These are phyloP conservation scores for Desmodesmus armatus DNA, from an alignment of 139 green algal genomes.

Conservation along the genomic window DNA sequence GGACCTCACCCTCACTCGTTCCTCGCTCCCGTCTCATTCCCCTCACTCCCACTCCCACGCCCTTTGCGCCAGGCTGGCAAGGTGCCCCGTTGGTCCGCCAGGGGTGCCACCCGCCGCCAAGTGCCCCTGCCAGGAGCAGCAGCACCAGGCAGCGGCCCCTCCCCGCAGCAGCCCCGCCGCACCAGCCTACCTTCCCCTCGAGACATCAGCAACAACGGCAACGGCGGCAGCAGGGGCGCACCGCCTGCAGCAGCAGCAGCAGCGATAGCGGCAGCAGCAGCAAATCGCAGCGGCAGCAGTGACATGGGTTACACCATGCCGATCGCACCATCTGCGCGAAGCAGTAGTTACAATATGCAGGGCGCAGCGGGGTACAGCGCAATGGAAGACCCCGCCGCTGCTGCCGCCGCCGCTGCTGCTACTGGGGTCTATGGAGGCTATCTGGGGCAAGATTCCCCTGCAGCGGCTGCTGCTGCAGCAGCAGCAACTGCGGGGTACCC, in stretches of 20 bases:
- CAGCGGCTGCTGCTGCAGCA: background rate
- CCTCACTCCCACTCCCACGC: background rate
- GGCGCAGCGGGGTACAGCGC: background rate
- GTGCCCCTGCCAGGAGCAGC: conserved; percentile 28
- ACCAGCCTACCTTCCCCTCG: background rate
- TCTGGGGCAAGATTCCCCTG: background rate
- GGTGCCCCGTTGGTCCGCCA: conserved; percentile 22
- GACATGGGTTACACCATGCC: background rate
- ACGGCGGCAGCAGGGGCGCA: background rate
- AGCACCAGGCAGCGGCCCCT: background rate
- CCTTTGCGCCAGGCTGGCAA: conserved; percentile 17
- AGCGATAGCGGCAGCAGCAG: background rate
- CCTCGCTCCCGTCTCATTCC: background rate
- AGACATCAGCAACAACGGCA: background rate
- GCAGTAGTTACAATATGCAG: background rate
- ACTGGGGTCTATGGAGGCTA: background rate
- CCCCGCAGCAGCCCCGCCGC: background rate
- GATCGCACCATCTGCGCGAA: background rate
- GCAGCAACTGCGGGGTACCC: background rate
- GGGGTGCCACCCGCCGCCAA: background rate
- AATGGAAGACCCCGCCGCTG: background rate
- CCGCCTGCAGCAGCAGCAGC: background rate
- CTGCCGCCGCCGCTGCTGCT: background rate
- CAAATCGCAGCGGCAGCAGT: background rate
- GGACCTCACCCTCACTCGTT: background rate